A percentile compares a stretch with the other conserved stretches of the same genome.
Conservation (phyloP, 163 green algal species). For the Chloromonas sp. region DNA sequence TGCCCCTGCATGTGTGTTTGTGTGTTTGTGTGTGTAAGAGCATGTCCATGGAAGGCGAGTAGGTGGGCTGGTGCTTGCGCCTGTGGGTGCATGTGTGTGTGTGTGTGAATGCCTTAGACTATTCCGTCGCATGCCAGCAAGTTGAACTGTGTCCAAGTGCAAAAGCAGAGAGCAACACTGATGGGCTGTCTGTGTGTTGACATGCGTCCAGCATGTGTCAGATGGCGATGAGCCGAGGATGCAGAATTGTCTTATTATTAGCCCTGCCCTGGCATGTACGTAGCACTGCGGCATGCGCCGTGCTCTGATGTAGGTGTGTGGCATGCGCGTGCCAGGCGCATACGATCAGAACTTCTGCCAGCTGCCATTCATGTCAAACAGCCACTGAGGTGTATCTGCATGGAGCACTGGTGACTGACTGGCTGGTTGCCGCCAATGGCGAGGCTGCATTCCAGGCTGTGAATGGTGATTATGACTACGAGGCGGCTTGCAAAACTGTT, state of each 20-base stretch:
- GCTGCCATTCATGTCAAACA: not conserved
- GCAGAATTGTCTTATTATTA: too few species aligned
- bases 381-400: not conserved
- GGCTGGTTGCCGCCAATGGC: too few species aligned
- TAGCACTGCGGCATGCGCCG: too few species aligned
- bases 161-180: not conserved
- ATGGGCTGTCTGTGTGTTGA: too few species aligned
- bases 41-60: constrained; percentile 94
- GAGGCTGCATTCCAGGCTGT: too few species aligned
- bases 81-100: constrained; percentile 31
- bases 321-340: too few species aligned
- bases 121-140: constrained; percentile 95
- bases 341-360: too few species aligned
- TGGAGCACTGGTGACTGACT: too few species aligned
- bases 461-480: too few species aligned
- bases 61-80: constrained; percentile 85
- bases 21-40: not conserved
- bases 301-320: too few species aligned
- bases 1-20: constrained; percentile 62
- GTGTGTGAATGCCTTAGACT: constrained; percentile 11
- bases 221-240: not conserved
- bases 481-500: too few species aligned
- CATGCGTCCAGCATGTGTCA: not conserved
- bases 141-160: constrained; percentile 47
- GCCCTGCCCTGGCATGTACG: too few species aligned